These are phyloP conservation scores for Aspergillus diversus DNA, from an alignment of 495 filamentous ascomycete species.

Conservation along the genomic window DNA sequence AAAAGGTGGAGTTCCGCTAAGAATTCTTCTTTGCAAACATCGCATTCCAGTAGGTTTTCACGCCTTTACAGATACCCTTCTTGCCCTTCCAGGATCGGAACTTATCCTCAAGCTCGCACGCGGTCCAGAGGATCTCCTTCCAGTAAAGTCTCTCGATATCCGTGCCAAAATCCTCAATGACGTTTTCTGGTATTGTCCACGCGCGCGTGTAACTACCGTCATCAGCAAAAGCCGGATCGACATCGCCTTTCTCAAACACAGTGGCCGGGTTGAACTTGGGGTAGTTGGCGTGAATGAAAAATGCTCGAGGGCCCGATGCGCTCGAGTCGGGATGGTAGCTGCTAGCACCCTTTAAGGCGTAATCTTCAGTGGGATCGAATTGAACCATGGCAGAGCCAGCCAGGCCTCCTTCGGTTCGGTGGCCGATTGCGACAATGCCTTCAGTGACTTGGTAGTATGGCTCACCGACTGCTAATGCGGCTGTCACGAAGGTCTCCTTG, in stretches of 20 bases:
- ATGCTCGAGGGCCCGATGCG: constrained; percentile 29
- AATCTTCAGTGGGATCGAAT: constrained; percentile 46
- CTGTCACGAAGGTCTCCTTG: constrained; percentile 60
- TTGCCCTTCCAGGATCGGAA: constrained; percentile 39
- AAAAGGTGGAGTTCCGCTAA: neutral
- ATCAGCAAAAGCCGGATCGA: constrained; percentile 38
- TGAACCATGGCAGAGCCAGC: constrained; percentile 49
- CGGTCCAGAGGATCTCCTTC: constrained; percentile 50
- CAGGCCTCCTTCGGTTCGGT: constrained; percentile 57
- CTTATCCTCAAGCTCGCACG: constrained; percentile 49
- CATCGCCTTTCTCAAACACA: constrained; percentile 39
- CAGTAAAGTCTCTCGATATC: constrained; percentile 57
- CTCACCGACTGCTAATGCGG: constrained; percentile 46
- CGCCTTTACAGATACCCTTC: constrained; percentile 34
- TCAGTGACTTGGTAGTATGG: constrained; percentile 67
- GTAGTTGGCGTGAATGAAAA: constrained; percentile 56
- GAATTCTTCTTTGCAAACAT: constrained; percentile 23
- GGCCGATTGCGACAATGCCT: constrained; percentile 77
- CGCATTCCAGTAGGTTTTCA: constrained; percentile 35
- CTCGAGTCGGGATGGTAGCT: constrained; percentile 28
- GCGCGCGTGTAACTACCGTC: constrained; percentile 44
- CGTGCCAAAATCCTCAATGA: constrained; percentile 38
- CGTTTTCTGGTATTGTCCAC: constrained; percentile 46
- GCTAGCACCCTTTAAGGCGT: constrained; percentile 28
- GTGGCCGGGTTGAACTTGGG: constrained; percentile 55